Conservation (phyloP, 495 filamentous ascomycete species). For the Aspergillus heteromorphus region DNA sequence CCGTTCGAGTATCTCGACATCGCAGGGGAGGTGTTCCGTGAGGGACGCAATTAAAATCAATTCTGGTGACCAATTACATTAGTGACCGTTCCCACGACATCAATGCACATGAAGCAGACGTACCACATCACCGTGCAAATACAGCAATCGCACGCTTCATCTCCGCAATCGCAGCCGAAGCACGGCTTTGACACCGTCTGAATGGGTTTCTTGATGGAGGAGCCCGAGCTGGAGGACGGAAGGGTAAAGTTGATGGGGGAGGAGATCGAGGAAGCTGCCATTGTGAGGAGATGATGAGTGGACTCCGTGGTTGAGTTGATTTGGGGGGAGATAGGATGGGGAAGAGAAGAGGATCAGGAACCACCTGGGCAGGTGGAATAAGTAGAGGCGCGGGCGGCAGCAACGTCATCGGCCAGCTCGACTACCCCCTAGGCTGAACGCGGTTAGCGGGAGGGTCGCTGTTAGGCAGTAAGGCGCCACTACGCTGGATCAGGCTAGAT, state of each 20-base stretch:
- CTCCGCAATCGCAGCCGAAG: conserved; percentile 42
- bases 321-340: background rate
- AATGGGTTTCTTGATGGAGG: conserved; percentile 37
- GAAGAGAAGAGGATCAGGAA: background rate
- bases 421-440: background rate
- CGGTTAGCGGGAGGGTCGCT: background rate
- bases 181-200: conserved; percentile 40
- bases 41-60: background rate
- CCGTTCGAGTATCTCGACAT: background rate
- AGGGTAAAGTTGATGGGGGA: conserved; percentile 27
- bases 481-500: background rate
- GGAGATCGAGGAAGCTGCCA: conserved; percentile 15
- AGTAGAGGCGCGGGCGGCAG: background rate
- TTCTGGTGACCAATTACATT: background rate
- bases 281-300: background rate
- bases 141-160: conserved; percentile 41
- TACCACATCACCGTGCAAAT: conserved; percentile 40
- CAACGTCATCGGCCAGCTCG: background rate
- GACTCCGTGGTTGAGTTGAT: background rate
- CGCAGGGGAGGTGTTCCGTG: background rate
- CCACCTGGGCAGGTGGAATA: background rate
- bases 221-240: conserved; percentile 28
- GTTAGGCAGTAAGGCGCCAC: no score
- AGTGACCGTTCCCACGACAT: background rate
- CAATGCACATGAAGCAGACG: background rate